phyloP scores from a whole-genome alignment of 1,139 yeast genomes.

The Candida sp. region DNA sequence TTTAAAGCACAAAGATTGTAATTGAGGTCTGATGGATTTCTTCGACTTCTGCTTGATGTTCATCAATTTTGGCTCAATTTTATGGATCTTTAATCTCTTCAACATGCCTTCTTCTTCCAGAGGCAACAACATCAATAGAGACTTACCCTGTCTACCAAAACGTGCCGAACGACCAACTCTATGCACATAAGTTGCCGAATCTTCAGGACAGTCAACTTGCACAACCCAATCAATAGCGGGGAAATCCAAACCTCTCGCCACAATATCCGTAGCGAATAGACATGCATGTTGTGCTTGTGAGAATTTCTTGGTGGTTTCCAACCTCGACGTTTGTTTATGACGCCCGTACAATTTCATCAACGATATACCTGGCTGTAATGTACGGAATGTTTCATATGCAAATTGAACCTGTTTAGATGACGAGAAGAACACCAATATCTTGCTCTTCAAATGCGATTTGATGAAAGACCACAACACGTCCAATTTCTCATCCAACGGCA shows the following conservation, averaged over 20 bases:
- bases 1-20: conserved; percentile 90
- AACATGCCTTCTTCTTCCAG: conserved; percentile 83
- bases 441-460: conserved; percentile 84
- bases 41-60: conserved; percentile 79
- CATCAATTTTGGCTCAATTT: conserved; percentile 73
- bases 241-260: conserved; percentile 96
- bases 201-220: conserved; percentile 97
- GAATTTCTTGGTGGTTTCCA: conserved; percentile 88
- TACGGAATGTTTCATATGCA: conserved; percentile 89
- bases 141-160: conserved; percentile 88
- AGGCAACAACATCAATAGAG: conserved; percentile 83
- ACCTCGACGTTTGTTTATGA: conserved; percentile 91
- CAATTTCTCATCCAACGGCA: conserved; percentile 79
- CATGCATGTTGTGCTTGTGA: conserved; percentile 88
- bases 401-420: conserved; percentile 96
- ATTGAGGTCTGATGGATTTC: conserved; percentile 79
- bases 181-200: conserved; percentile 92
- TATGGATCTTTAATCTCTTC: conserved; percentile 61
- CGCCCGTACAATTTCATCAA: conserved; percentile 92
- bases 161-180: conserved; percentile 98
- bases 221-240: conserved; percentile 98
- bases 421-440: conserved; percentile 87
- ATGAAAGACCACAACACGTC: conserved; percentile 90
- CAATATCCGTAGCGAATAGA: conserved; percentile 94
- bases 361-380: conserved; percentile 95